Percentiles rank a stretch among this genome's conserved stretches.
Conservation (phyloP, 1,139 yeast species). For the Geotrichum citri-aurantii region DNA sequence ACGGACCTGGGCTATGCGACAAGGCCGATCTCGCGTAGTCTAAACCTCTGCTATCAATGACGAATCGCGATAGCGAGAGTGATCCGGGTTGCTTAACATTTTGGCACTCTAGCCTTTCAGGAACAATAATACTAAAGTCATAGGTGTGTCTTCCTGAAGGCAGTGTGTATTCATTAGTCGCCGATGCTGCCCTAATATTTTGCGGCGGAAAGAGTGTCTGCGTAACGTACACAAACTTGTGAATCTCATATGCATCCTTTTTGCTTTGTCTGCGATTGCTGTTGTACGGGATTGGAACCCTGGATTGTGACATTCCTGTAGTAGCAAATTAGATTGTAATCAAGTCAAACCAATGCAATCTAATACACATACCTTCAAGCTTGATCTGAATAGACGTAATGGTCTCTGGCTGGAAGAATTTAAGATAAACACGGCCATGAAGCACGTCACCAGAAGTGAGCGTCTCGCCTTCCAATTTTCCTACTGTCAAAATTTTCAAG, state of each 20-base stretch:
- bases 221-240: conserved; percentile 53
- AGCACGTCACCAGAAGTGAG: conserved; percentile 17
- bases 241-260: conserved; percentile 40
- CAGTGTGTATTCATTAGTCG: conserved; percentile 51
- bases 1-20: conserved; percentile 41
- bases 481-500: conserved; percentile 1
- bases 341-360: neutral
- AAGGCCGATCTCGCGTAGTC: conserved; percentile 28
- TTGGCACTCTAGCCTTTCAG: conserved; percentile 46
- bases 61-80: conserved; percentile 35
- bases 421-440: conserved; percentile 8
- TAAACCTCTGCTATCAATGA: conserved; percentile 35
- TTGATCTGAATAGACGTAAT: conserved; percentile 14
- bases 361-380: conserved; percentile 16
- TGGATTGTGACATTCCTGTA: conserved; percentile 16
- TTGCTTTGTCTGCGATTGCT: conserved; percentile 15
- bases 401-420: conserved; percentile 12
- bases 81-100: conserved; percentile 29
- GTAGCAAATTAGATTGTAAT: too few species aligned
- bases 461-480: conserved; percentile 2
- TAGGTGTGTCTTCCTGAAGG: conserved; percentile 56
- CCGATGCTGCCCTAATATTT: conserved; percentile 45
- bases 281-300: conserved; percentile 14
- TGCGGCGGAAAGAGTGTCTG: conserved; percentile 56
- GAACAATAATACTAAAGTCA: conserved; percentile 53